phyloP scores from a whole-genome alignment of 2,329 filamentous ascomycete genomes.

The Emericellopsis cladophorae region DNA sequence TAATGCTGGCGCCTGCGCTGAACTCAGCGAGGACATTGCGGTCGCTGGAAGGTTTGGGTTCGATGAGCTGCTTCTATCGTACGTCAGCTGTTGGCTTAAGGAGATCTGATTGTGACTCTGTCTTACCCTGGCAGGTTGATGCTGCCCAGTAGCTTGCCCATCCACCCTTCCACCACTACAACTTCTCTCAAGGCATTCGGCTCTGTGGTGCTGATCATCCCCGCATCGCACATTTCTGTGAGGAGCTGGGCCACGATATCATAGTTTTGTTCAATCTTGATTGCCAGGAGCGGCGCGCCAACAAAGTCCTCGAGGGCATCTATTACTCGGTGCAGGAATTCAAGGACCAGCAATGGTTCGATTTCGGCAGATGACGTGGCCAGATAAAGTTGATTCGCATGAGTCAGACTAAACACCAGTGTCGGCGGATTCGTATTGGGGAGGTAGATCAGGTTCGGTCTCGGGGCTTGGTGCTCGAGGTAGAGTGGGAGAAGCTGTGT shows the following conservation, averaged over 20 bases:
- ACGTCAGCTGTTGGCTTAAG: not conserved
- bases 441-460: constrained; percentile 78
- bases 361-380: constrained; percentile 76
- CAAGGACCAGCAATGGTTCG: constrained; percentile 79
- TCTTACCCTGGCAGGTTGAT: constrained; percentile 68
- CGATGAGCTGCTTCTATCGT: constrained; percentile 23
- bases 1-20: constrained; percentile 42
- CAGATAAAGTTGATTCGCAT: constrained; percentile 78
- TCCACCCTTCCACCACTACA: constrained; percentile 81
- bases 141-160: constrained; percentile 79
- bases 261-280: constrained; percentile 81
- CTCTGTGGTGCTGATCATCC: constrained; percentile 80
- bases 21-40: constrained; percentile 23
- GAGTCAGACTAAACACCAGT: constrained; percentile 75
- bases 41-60: constrained; percentile 23
- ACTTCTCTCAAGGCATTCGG: constrained; percentile 84
- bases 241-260: constrained; percentile 89
- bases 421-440: constrained; percentile 73
- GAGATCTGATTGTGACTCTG: not conserved
- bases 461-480: constrained; percentile 66
- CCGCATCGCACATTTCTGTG: constrained; percentile 92
- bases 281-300: constrained; percentile 71
- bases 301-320: constrained; percentile 93
- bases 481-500: constrained; percentile 73
- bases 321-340: constrained; percentile 87